Evolutionary conservation across 116 monocot species (phyloP).

Genomic region (Trichopus zeylanicus): DNA sequence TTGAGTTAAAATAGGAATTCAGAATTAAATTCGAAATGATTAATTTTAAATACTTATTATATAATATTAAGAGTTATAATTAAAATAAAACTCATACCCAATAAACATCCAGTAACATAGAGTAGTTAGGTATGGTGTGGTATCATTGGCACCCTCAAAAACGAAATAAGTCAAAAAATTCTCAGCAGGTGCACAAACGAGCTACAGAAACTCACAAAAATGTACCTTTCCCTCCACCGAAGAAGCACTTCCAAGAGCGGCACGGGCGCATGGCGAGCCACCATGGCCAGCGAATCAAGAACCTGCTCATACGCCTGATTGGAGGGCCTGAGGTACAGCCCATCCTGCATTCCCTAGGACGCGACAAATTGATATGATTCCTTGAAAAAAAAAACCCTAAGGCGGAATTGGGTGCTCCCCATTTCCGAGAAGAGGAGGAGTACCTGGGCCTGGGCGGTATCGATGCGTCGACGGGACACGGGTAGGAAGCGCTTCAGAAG

Average conservation of each 20-base stretch:
- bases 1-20: too few species aligned
- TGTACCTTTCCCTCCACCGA: conserved; percentile 93
- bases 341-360: conserved; percentile 48
- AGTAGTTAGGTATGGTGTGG: too few species aligned
- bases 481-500: conserved; percentile 96
- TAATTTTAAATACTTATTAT: too few species aligned
- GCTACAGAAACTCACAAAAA: too few species aligned
- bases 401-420: neutral
- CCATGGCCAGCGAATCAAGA: conserved; percentile 97
- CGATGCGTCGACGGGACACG: conserved; percentile 91
- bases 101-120: too few species aligned
- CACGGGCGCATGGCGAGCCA: conserved; percentile 89
- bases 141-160: too few species aligned
- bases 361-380: neutral
- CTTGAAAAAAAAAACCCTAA: neutral
- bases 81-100: too few species aligned
- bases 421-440: neutral
- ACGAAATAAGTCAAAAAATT: too few species aligned
- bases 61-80: too few species aligned
- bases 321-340: conserved; percentile 87
- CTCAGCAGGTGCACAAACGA: too few species aligned
- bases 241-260: conserved; percentile 99
- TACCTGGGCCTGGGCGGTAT: conserved; percentile 98
- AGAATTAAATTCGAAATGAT: too few species aligned
- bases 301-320: conserved; percentile 99